These are phyloP conservation scores for Coemansia sp. DNA, from an alignment of 192 early-diverging fungal species.

Conservation along the genomic window DNA sequence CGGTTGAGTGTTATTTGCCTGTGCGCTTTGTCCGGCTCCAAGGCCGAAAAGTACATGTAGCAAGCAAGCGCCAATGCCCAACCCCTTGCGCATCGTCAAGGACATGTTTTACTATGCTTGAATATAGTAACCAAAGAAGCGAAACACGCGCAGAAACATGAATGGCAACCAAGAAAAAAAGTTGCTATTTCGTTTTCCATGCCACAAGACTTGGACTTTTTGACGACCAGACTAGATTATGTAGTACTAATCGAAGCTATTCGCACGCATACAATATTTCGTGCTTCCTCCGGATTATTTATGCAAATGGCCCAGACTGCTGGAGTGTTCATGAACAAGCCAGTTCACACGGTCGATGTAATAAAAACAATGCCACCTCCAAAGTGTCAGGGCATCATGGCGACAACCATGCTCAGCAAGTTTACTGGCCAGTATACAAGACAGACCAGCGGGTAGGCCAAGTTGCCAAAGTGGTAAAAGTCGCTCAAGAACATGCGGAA, in stretches of 20 bases:
- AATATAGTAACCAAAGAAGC: not conserved
- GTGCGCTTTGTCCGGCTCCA: not conserved
- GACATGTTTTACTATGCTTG: no score
- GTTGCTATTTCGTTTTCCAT: no score
- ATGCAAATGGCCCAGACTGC: no score
- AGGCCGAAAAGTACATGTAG: not conserved
- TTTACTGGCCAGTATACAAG: conserved; percentile 70
- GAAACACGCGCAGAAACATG: not conserved
- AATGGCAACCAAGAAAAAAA: no score
- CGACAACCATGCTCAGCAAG: conserved; percentile 42
- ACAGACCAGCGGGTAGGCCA: conserved; percentile 61
- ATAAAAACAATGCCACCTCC: not conserved
- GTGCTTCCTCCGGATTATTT: no score
- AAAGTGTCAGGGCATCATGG: conserved; percentile 35
- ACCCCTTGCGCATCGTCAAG: not conserved
- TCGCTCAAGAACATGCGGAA: conserved; percentile 56
- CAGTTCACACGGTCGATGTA: no score
- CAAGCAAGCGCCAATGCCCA: not conserved
- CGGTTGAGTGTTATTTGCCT: conserved; percentile 9
- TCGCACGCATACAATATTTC: no score
- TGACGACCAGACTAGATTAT: no score
- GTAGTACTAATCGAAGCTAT: no score
- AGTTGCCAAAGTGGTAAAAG: conserved; percentile 60
- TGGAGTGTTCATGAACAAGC: no score
- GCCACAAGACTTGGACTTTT: no score